Evolutionary conservation across 176 grass and related monocot species (phyloP).

Genomic region (Oryza longistaminata): DNA sequence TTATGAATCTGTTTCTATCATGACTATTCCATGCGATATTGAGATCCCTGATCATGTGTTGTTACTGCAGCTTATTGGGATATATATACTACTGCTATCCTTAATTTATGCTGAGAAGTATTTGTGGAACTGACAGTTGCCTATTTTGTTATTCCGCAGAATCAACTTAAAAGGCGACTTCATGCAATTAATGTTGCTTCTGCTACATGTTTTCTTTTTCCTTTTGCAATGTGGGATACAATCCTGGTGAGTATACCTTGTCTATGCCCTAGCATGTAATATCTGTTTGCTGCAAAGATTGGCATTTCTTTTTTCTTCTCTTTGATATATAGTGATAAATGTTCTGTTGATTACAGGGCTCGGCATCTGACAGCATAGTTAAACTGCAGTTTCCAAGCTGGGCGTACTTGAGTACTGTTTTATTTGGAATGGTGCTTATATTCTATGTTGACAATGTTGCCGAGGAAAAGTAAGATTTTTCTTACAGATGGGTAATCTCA

Average conservation of each 20-base stretch:
- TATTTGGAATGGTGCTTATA: constrained; percentile 90
- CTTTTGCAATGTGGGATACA: constrained; percentile 98
- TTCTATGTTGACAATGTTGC: constrained; percentile 93
- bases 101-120: constrained; percentile 17
- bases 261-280: constrained; percentile 22
- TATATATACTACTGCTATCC: background rate
- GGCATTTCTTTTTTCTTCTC: constrained; percentile 4
- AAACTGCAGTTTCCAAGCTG: constrained; percentile 93
- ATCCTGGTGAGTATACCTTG: constrained; percentile 70
- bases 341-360: constrained; percentile 67
- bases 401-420: constrained; percentile 84
- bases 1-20: background rate
- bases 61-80: background rate
- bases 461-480: constrained; percentile 77
- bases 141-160: constrained; percentile 53
- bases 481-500: background rate
- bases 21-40: background rate
- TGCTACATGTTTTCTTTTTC: constrained; percentile 98
- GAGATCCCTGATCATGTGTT: background rate
- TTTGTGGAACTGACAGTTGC: constrained; percentile 25
- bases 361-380: constrained; percentile 83
- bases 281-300: constrained; percentile 8
- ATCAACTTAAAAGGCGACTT: constrained; percentile 95
- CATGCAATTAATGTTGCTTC: constrained; percentile 94
- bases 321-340: constrained; percentile 13